Conservation (phyloP, 2,329 filamentous ascomycete genomes). For the Neonectria faginata region DNA sequence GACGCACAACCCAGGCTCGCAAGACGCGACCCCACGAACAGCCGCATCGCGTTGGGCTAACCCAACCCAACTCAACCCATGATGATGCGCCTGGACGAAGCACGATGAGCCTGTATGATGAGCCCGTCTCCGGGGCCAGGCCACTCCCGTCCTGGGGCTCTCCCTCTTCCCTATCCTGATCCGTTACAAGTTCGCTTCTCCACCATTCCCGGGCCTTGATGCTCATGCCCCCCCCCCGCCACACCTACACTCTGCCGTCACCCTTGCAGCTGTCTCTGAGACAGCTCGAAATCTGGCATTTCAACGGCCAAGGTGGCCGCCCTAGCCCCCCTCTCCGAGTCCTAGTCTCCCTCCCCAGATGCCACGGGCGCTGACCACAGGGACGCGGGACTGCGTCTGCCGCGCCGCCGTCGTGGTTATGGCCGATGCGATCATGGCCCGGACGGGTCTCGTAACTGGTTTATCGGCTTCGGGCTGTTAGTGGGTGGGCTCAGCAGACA, state of each 20-base stretch:
- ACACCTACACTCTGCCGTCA: constrained; percentile 42
- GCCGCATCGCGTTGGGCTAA: constrained; percentile 22
- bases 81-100: not conserved
- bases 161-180: constrained; percentile 26
- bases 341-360: constrained; percentile 35
- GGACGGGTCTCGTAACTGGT: constrained; percentile 30
- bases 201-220: constrained; percentile 43
- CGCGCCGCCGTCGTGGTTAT: constrained; percentile 24
- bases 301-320: constrained; percentile 43
- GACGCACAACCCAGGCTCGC: constrained; percentile 1
- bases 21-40: constrained; percentile 4
- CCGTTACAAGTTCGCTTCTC: constrained; percentile 38
- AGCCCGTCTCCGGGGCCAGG: constrained; percentile 26
- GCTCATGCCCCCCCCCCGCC: constrained; percentile 37
- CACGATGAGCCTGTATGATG: constrained; percentile 26
- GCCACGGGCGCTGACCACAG: constrained; percentile 29
- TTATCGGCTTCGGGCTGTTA: constrained; percentile 36
- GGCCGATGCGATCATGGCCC: constrained; percentile 37
- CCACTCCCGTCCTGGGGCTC: constrained; percentile 25
- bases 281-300: constrained; percentile 47
- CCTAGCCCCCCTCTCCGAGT: constrained; percentile 18
- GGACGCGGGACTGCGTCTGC: constrained; percentile 25
- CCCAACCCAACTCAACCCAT: constrained; percentile 27
- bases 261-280: constrained; percentile 46
- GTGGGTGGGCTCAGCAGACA: constrained; percentile 42